Base-by-base conservation (phyloP, 202 grass and related monocot genomes). In the Schoenoplectus tabernaemontani region DNA sequence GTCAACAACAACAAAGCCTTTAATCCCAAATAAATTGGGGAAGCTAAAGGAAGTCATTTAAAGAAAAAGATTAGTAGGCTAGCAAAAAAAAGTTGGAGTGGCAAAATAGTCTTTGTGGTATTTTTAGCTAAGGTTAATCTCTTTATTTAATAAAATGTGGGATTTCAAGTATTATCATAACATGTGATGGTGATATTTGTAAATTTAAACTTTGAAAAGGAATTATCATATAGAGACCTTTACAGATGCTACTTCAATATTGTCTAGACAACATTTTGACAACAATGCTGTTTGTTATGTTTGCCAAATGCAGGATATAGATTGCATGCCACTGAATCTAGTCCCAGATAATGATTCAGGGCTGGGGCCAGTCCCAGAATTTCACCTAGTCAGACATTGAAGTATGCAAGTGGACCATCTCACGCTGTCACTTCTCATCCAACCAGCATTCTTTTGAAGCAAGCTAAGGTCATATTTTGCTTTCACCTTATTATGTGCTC, bases 241-340 rank as follows among this genome's bases (percentile, higher is more conserved):
- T 59, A 24, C 26, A 16, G 57, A 9, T 59, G 23, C 20, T 24
- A 23, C 19, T 9, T 34, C 50, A 15, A 42, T 9, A 20, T 23
- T 20, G 5, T 19, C 34, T 63, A 22, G 1, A 22, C 4, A 59
- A 19, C 26, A 61, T 22, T 37, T 51, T 73, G 62, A 46, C 1
- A 8, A 60, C 9, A 30, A 13, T 48, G 11, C 22, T 58, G 4
- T n/a, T n/a, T n/a, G n/a, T n/a, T n/a, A n/a, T n/a, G n/a, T 43
- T 28, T 9, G 67, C 34, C 20, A 59, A 41, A 88, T 85, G 60
- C 94, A 99, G 96, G 96, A 99, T 85, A 90, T 99, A 54, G 92
- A 99, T 66, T 99, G 92, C 71, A 96, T 96, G 90, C 90, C 92
- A 76, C 73, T 93, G 17, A 83, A 96, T 85, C 92, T 92, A 37